phyloP scores from a whole-genome alignment of 257 asterid genomes.

The Primulina huaijiensis region DNA sequence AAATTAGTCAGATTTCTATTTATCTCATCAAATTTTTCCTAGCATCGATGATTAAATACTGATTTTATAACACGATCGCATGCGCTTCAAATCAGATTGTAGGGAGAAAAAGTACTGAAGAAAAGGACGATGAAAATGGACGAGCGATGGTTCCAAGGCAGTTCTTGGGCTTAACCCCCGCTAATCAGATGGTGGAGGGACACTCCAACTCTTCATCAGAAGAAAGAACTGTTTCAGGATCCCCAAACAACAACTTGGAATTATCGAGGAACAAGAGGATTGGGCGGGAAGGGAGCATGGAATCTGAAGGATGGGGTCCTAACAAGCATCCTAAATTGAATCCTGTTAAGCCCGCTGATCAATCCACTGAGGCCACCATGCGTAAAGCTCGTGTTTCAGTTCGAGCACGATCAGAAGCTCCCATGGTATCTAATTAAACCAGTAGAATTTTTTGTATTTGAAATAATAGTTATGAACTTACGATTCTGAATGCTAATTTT shows the following conservation, averaged over 20 bases:
- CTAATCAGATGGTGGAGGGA: slow-evolving; percentile 31
- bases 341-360: slow-evolving; percentile 41
- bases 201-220: slow-evolving; percentile 63
- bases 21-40: neutral
- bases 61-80: neutral
- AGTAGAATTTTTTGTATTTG: neutral
- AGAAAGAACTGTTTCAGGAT: slow-evolving; percentile 73
- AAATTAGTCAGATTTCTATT: neutral
- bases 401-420: slow-evolving; percentile 96
- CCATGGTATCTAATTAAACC: slow-evolving; percentile 47
- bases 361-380: slow-evolving; percentile 72
- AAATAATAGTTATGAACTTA: neutral
- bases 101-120: slow-evolving; percentile 30
- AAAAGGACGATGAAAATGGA: slow-evolving; percentile 29
- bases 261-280: slow-evolving; percentile 36
- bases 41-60: neutral
- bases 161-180: slow-evolving; percentile 57
- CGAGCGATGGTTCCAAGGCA: slow-evolving; percentile 44
- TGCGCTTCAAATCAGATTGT: slow-evolving; percentile 23
- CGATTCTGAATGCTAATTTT: neutral
- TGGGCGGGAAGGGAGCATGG: slow-evolving; percentile 72
- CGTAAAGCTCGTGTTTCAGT: slow-evolving; percentile 97
- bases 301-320: slow-evolving; percentile 67
- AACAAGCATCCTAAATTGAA: slow-evolving; percentile 47
- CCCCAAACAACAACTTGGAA: slow-evolving; percentile 36